Percentiles rank a stretch among this genome's conserved stretches.
Evolutionary conservation across 305 asterid species (phyloP).

Genomic region (Salvia sclarea): DNA sequence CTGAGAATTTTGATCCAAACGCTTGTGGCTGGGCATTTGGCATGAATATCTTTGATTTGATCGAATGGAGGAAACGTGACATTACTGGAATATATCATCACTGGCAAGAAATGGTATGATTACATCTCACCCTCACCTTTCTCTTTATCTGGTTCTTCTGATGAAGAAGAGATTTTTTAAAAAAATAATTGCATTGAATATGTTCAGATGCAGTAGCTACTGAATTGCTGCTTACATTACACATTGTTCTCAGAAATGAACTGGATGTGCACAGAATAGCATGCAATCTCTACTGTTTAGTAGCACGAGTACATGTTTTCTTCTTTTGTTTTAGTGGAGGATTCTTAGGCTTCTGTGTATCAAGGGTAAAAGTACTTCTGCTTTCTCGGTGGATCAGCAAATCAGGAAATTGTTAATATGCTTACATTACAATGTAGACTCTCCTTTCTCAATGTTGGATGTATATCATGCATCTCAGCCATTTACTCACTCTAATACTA

Average conservation of each 20-base stretch:
- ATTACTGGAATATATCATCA: constrained; percentile 92
- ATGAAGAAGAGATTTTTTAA: neutral
- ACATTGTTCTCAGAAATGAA: neutral
- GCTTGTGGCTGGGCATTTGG: constrained; percentile 99
- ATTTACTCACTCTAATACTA: constrained; percentile 24
- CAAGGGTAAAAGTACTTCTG: neutral
- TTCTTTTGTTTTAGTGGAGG: neutral
- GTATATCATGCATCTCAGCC: neutral
- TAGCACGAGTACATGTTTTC: neutral
- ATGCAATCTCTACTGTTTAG: neutral
- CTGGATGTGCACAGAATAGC: neutral
- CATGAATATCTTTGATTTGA: constrained; percentile 89
- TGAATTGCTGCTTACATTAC: constrained; percentile 9
- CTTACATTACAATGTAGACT: neutral
- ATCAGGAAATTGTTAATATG: neutral
- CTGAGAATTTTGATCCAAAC: constrained; percentile 78
- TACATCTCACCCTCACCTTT: constrained; percentile 28
- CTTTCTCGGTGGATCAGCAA: neutral
- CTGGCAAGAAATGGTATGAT: constrained; percentile 83
- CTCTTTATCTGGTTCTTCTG: constrained; percentile 21
- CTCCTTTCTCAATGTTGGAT: neutral
- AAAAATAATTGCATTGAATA: neutral
- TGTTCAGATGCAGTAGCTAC: neutral
- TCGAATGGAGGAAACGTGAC: constrained; percentile 84
- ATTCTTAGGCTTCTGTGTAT: neutral